phyloP scores from a whole-genome alignment of 352 stramenopile species.

The Elongisporangium prolatum region DNA sequence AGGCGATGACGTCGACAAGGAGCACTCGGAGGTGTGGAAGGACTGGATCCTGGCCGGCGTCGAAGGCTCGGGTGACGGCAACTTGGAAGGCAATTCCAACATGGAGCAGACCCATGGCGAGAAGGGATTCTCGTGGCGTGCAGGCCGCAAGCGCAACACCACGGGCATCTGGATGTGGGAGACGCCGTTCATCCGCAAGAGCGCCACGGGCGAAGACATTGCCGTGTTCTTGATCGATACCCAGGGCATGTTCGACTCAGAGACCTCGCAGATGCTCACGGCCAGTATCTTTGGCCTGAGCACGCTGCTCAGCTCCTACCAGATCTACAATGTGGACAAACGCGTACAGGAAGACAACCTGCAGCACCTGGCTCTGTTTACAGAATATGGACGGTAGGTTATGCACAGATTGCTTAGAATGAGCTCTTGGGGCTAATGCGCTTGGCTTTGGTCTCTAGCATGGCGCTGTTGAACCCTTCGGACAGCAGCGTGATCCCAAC shows the following conservation, averaged over 20 bases:
- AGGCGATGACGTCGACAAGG: conserved; percentile 37
- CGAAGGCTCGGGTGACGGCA: conserved; percentile 40
- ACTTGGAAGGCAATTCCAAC: conserved; percentile 84
- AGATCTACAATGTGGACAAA: conserved; percentile 99
- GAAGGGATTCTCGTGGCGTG: conserved; percentile 95
- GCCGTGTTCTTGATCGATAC: conserved; percentile 98
- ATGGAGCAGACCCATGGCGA: conserved; percentile 69
- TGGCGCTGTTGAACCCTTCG: conserved; percentile 62
- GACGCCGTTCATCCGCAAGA: conserved; percentile 94
- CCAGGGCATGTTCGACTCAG: conserved; percentile 99
- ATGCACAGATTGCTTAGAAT: conserved; percentile 2
- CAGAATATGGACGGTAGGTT: conserved; percentile 94
- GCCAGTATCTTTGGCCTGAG: conserved; percentile 98
- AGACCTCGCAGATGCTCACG: conserved; percentile 98
- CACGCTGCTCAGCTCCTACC: conserved; percentile 94
- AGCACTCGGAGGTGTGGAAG: conserved; percentile 50
- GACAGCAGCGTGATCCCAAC: conserved; percentile 9
- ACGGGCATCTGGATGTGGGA: conserved; percentile 99
- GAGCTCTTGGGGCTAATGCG: background rate
- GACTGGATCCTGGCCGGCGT: conserved; percentile 61
- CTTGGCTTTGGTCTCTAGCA: conserved; percentile 17
- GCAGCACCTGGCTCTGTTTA: conserved; percentile 99
- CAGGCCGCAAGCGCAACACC: conserved; percentile 95
- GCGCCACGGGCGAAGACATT: conserved; percentile 79
- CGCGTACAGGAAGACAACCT: conserved; percentile 99